Evolutionary conservation across 2,329 filamentous ascomycete genomes (phyloP).

Genomic region (Emergomyces africanus): DNA sequence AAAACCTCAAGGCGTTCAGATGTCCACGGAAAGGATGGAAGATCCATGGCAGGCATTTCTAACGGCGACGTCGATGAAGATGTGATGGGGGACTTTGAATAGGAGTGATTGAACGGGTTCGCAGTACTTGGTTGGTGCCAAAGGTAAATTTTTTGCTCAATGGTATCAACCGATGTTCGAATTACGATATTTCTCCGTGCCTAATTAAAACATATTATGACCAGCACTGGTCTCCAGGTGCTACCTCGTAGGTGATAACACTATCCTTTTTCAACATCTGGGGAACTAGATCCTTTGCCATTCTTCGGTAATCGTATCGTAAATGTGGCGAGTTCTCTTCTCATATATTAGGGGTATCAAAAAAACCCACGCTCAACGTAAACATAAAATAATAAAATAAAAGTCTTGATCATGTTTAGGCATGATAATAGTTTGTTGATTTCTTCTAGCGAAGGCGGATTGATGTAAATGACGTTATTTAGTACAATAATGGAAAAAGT

Average conservation of each 20-base stretch:
- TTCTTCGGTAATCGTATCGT: background rate
- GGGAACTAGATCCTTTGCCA: background rate
- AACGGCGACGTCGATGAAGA: slow-evolving; percentile 24
- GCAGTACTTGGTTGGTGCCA: background rate
- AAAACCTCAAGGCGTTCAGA: slow-evolving; percentile 31
- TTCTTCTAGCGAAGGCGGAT: background rate
- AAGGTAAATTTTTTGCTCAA: background rate
- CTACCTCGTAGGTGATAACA: background rate
- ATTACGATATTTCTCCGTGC: background rate
- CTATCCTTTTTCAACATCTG: background rate
- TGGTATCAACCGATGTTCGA: background rate
- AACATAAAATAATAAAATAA: background rate
- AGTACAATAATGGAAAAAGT: background rate
- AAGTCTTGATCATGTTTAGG: background rate
- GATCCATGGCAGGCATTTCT: slow-evolving; percentile 2
- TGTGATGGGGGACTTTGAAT: slow-evolving; percentile 25
- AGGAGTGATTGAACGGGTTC: background rate
- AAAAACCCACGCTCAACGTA: background rate
- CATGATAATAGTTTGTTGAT: background rate
- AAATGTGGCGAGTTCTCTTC: background rate
- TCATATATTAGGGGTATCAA: background rate
- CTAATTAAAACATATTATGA: background rate
- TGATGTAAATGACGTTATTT: background rate
- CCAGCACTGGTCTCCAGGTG: background rate
- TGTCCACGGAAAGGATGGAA: slow-evolving; percentile 12